Percentiles rank a stretch among this genome's conserved stretches.
These are phyloP conservation scores for Nepenthes gracilis DNA, from an alignment of 148 eudicot genomes.

Conservation along the genomic window DNA sequence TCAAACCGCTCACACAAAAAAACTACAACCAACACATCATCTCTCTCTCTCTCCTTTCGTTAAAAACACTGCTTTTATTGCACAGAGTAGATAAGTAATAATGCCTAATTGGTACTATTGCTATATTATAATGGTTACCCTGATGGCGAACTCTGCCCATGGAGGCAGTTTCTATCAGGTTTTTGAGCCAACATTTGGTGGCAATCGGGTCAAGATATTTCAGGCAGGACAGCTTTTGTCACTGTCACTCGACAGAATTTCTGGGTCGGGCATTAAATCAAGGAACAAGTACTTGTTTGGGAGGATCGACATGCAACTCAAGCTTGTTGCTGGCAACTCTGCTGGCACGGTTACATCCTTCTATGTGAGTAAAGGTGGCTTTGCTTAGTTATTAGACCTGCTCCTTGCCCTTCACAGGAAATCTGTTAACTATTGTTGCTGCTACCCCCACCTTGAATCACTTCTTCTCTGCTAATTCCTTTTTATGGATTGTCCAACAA, in stretches of 20 bases:
- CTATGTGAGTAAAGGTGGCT: constrained; percentile 20
- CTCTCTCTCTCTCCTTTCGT: too few species aligned
- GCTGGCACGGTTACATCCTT: constrained; percentile 46
- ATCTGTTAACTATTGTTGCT: too few species aligned
- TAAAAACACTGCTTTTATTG: too few species aligned
- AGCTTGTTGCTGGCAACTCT: constrained; percentile 36
- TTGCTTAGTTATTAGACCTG: too few species aligned
- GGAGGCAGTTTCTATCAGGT: constrained; percentile 27
- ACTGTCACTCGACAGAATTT: constrained; percentile 28
- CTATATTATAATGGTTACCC: constrained; percentile 4
- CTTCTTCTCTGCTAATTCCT: too few species aligned
- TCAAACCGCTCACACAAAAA: too few species aligned
- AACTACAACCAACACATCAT: too few species aligned
- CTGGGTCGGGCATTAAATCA: constrained; percentile 36
- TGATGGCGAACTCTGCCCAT: constrained; percentile 11
- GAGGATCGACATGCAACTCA: constrained; percentile 35
- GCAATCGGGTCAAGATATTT: constrained; percentile 14
- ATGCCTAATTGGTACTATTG: background rate
- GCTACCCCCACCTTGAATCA: too few species aligned
- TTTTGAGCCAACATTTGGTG: constrained; percentile 37
- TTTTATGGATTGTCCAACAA: too few species aligned
- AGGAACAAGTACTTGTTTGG: constrained; percentile 35
- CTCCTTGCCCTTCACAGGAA: too few species aligned
- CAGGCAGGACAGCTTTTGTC: constrained; percentile 24
- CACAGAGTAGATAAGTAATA: background rate